Percentiles rank a stretch among this genome's conserved stretches.
Conservation (phyloP, 768 basidiomycete genomes). For the Auricularia sp. region DNA sequence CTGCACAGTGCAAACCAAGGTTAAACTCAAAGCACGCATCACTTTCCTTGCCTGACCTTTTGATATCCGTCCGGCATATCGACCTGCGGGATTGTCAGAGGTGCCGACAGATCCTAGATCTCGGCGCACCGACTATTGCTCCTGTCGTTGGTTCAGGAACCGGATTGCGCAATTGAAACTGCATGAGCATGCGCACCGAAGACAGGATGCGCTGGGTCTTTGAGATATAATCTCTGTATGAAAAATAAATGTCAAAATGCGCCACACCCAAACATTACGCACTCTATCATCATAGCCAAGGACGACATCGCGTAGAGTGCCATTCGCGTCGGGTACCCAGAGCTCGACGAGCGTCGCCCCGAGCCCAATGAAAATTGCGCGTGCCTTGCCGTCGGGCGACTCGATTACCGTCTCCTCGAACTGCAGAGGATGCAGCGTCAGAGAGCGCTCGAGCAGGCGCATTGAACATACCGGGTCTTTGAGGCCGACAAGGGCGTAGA, state of each 20-base stretch:
- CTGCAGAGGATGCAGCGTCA: slow-evolving; percentile 22
- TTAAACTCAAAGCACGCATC: not conserved
- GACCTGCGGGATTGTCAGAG: not conserved
- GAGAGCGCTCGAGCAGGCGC: no score
- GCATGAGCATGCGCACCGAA: slow-evolving; percentile 18
- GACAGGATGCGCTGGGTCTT: slow-evolving; percentile 28
- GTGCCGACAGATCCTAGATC: slow-evolving; percentile 24
- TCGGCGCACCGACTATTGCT: slow-evolving; percentile 6
- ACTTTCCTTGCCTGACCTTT: not conserved
- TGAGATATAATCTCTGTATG: not conserved
- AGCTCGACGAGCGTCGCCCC: slow-evolving; percentile 48
- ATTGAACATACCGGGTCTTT: no score
- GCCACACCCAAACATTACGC: slow-evolving; percentile 8
- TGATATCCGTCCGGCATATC: not conserved
- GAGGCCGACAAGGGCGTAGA: not conserved
- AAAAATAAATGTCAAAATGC: not conserved
- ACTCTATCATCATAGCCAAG: slow-evolving; percentile 44
- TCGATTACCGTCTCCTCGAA: slow-evolving; percentile 39
- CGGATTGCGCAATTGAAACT: not conserved
- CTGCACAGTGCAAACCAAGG: not conserved
- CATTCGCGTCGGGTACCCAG: slow-evolving; percentile 44
- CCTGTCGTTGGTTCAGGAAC: not conserved
- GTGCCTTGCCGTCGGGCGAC: slow-evolving; percentile 44
- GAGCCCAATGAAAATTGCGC: slow-evolving; percentile 46
- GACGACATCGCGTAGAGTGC: slow-evolving; percentile 40